Conservation (phyloP, 2,329 filamentous ascomycete genomes). For the Aspergillus sergii region DNA sequence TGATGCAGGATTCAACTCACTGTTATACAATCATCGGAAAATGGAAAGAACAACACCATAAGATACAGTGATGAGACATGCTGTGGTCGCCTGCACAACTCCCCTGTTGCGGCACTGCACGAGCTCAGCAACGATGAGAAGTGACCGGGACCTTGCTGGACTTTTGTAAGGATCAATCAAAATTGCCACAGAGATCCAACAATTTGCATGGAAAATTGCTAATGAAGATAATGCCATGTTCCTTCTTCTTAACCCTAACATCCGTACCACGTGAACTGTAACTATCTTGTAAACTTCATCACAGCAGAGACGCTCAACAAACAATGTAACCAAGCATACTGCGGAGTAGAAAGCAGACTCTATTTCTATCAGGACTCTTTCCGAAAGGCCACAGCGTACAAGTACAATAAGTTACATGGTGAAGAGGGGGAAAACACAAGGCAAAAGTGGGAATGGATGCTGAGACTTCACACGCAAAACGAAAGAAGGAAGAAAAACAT, state of each 20-base stretch:
- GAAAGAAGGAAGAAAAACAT: neutral
- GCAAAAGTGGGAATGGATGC: slow-evolving; percentile 13
- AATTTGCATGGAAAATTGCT: neutral
- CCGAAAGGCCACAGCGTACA: slow-evolving; percentile 24
- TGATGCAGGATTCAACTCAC: neutral
- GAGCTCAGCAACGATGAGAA: neutral
- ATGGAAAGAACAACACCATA: neutral
- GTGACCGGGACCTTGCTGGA: neutral
- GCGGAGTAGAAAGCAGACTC: slow-evolving; percentile 25
- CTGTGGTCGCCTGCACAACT: neutral
- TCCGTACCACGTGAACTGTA: neutral
- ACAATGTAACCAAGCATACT: neutral
- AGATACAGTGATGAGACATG: neutral
- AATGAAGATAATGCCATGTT: neutral
- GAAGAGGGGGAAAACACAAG: slow-evolving; percentile 8
- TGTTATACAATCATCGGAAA: neutral
- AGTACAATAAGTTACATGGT: slow-evolving; percentile 34
- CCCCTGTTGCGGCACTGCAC: neutral
- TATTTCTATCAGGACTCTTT: slow-evolving; percentile 31
- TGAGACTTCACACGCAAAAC: slow-evolving; percentile 11
- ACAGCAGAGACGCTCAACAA: neutral
- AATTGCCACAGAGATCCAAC: neutral
- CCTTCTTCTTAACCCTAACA: neutral
- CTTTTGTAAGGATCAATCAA: neutral
- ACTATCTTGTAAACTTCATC: neutral